Evolutionary conservation across 768 basidiomycete species (phyloP).

Genomic region (Kwoniella dejecticola): DNA sequence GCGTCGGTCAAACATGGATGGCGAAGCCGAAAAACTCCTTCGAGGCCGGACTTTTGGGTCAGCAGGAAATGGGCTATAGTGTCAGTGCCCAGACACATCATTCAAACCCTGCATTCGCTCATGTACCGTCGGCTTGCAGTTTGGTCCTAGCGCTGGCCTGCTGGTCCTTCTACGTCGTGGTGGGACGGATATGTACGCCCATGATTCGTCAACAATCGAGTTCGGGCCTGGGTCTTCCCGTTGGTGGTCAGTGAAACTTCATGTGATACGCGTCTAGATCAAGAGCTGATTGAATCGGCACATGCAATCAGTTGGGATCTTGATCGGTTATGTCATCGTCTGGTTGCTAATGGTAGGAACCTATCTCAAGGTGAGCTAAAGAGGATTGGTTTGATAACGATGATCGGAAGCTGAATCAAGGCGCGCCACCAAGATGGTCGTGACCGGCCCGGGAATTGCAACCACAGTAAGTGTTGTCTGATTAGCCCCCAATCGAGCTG

Average conservation of each 20-base stretch:
- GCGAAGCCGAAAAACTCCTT: conserved; percentile 10
- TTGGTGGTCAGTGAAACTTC: conserved; percentile 67
- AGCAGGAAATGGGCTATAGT: conserved; percentile 29
- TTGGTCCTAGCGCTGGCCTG: conserved; percentile 65
- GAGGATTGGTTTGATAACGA: not conserved
- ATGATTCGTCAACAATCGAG: conserved; percentile 63
- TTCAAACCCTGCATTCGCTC: not conserved
- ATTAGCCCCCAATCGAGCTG: not conserved
- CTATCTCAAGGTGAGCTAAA: conserved; percentile 66
- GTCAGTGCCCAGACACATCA: conserved; percentile 24
- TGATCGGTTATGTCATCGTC: conserved; percentile 67
- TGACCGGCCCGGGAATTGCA: conserved; percentile 40
- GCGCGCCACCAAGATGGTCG: conserved; percentile 23
- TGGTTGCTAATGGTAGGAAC: conserved; percentile 76
- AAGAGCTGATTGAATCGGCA: no score
- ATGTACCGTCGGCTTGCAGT: conserved; percentile 19
- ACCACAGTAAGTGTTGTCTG: conserved; percentile 22
- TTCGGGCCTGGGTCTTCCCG: conserved; percentile 60
- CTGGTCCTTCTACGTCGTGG: conserved; percentile 76
- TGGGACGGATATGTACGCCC: conserved; percentile 69
- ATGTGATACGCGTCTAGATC: no score
- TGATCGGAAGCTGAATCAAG: no score
- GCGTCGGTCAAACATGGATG: not conserved
- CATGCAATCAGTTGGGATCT: conserved; percentile 74
- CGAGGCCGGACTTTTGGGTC: conserved; percentile 35